Evolutionary conservation across 2,329 filamentous ascomycete species (phyloP).

Genomic region (Clonostachys chloroleuca): DNA sequence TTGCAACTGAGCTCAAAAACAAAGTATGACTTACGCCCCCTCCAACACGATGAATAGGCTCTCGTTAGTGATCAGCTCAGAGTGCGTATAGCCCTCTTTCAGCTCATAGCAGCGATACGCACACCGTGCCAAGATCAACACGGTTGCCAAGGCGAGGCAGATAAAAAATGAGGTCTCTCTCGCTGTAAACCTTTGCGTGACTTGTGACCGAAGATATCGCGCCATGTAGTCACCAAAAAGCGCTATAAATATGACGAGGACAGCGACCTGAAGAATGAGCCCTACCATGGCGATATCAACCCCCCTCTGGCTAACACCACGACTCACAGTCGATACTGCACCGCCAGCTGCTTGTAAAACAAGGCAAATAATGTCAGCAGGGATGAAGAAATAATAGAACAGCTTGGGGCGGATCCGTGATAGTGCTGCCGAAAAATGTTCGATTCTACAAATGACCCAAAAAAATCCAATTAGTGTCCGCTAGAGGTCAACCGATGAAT

Average conservation of each 20-base stretch:
- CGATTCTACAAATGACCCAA: constrained; percentile 19
- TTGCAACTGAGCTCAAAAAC: not conserved
- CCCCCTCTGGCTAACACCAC: constrained; percentile 36
- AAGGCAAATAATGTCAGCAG: constrained; percentile 49
- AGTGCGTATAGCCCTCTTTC: constrained; percentile 52
- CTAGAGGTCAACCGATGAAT: not conserved
- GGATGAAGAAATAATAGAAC: constrained; percentile 42
- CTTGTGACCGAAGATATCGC: constrained; percentile 23
- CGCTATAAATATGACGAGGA: constrained; percentile 45
- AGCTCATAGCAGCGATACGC: constrained; percentile 62
- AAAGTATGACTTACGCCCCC: constrained; percentile 31
- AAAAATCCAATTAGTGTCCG: not conserved
- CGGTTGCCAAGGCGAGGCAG: constrained; percentile 46
- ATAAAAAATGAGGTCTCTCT: constrained; percentile 38
- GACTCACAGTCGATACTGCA: constrained; percentile 38
- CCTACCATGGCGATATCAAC: constrained; percentile 37
- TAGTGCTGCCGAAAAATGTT: constrained; percentile 27
- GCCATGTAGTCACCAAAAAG: constrained; percentile 42
- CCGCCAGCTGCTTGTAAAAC: constrained; percentile 51
- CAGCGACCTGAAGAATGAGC: constrained; percentile 53
- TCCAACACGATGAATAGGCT: constrained; percentile 49
- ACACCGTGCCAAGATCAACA: constrained; percentile 57
- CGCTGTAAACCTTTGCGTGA: constrained; percentile 7
- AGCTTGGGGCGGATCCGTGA: constrained; percentile 33
- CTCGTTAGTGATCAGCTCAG: constrained; percentile 46